Evolutionary conservation across 768 basidiomycete species (phyloP), one percentile per base, ranked within the genome.

Genomic region (Galerina sulciceps): DNA sequence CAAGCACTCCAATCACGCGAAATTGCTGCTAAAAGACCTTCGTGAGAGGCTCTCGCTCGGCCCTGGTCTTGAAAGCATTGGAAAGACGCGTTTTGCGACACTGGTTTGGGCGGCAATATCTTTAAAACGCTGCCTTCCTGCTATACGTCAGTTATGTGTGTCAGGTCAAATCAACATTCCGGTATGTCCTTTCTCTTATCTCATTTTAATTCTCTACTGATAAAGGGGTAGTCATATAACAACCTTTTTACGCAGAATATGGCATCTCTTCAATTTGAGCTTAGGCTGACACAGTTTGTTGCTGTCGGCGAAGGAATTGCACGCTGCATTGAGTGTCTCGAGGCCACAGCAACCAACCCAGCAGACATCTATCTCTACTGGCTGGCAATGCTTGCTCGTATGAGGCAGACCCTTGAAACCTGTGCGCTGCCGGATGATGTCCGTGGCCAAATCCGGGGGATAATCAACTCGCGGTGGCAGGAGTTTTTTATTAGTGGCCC

Each of bases 301-400:
- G 45, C 67, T 18, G 58, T 74, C n/a, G 57, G 71, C 1, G 59
- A 58, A n/a, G 63, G 64, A 1, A 43, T 75, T 22, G 72, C 71
- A 13, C 57, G 64, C 4, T 63, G 71, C 1, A 69, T 73, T 45
- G 62, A 68, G 38, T 75, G 74, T 52, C 66, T 77, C 0, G 75
- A 77, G 57, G 71, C 73, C 0, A 57, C 62, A 8, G 37, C 62
- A 5, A 45, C 69, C 0, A 74, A 58, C 2, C 61, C 67, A 0
- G 75, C 68, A 10, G 71, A 76, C 59, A 69, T 76, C 10, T 76
- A 72, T 55, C 58, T 73, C 2, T 76, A 75, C 50, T 76, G 73
- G 73, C 67, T 77, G 5, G 75, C 74, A 2, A 53, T 74, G 11
- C 37, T 73, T 8, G 66, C 69, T 4, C 31, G 60, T 4, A 49